A percentile compares a stretch with the other conserved stretches of the same genome.
phyloP scores from a whole-genome alignment of 352 stramenopile genomes.

The Pythium brachiatum region DNA sequence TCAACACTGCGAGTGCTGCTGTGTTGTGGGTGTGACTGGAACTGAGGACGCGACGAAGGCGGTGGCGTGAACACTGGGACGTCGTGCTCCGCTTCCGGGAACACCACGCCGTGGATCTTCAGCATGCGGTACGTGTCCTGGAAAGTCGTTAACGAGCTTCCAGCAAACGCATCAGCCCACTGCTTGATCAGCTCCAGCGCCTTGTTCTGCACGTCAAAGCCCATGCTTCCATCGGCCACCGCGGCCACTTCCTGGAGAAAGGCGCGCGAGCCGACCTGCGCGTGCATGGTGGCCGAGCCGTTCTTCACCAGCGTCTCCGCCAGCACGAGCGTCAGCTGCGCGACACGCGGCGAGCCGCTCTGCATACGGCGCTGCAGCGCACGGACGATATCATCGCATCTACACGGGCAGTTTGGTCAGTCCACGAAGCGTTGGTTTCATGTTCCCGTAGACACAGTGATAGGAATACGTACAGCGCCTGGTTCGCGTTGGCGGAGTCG shows the following conservation, averaged over 20 bases:
- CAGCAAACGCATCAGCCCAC: conserved; percentile 70
- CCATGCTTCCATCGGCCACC: conserved; percentile 60
- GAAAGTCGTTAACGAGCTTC: conserved; percentile 49
- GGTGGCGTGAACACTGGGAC: conserved; percentile 72
- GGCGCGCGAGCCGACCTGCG: conserved; percentile 46
- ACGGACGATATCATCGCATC: conserved; percentile 60
- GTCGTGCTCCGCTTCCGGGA: conserved; percentile 67
- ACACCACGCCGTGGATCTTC: conserved; percentile 67
- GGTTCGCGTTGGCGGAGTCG: conserved; percentile 58
- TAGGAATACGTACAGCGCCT: conserved; percentile 34
- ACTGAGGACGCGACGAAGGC: conserved; percentile 25
- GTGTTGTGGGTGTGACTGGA: conserved; percentile 1
- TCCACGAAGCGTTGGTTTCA: not conserved
- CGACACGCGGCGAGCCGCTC: conserved; percentile 37
- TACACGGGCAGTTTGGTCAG: conserved; percentile 6
- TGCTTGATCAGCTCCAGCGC: conserved; percentile 77
- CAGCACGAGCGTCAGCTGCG: conserved; percentile 58
- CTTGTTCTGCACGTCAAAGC: conserved; percentile 76
- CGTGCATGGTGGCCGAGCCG: conserved; percentile 50
- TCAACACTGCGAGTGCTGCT: conserved; percentile 23
- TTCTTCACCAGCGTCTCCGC: conserved; percentile 82
- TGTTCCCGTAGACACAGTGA: not conserved
- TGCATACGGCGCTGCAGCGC: conserved; percentile 60
- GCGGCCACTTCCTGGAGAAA: conserved; percentile 72
- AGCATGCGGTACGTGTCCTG: conserved; percentile 78